These are phyloP conservation scores for Exserohilum rostratum DNA, from an alignment of 2,329 filamentous ascomycete genomes.

Conservation along the genomic window DNA sequence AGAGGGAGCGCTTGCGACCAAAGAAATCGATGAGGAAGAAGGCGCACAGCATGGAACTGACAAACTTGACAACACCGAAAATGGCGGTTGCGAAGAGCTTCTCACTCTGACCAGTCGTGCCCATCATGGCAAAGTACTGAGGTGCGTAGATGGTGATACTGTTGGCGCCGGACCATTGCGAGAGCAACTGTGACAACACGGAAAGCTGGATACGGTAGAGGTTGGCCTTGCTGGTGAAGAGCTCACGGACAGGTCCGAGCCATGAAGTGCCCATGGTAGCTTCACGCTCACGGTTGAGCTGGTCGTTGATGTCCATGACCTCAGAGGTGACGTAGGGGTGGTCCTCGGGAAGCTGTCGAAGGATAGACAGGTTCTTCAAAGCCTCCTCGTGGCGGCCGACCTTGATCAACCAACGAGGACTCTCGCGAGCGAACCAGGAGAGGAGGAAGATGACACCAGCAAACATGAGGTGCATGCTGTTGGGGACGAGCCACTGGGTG, in stretches of 20 bases:
- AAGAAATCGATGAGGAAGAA: slow-evolving; percentile 81
- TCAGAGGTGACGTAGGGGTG: slow-evolving; percentile 68
- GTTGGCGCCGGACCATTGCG: slow-evolving; percentile 75
- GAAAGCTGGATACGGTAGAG: slow-evolving; percentile 74
- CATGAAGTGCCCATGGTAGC: slow-evolving; percentile 70
- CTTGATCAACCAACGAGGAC: slow-evolving; percentile 74
- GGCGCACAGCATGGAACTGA: slow-evolving; percentile 70
- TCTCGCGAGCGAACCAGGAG: slow-evolving; percentile 72
- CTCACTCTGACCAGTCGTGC: slow-evolving; percentile 70
- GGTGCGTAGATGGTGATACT: slow-evolving; percentile 74
- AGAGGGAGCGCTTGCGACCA: slow-evolving; percentile 68
- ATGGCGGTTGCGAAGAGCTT: slow-evolving; percentile 75
- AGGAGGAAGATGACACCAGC: slow-evolving; percentile 73
- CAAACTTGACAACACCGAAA: slow-evolving; percentile 76
- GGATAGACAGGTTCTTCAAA: slow-evolving; percentile 58
- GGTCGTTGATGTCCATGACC: slow-evolving; percentile 67
- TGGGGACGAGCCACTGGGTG: slow-evolving; percentile 67
- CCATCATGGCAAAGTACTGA: slow-evolving; percentile 74
- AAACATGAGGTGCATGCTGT: slow-evolving; percentile 78
- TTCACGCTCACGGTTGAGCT: slow-evolving; percentile 74
- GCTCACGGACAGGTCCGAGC: slow-evolving; percentile 70
- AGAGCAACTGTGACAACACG: slow-evolving; percentile 71
- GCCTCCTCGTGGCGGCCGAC: slow-evolving; percentile 65
- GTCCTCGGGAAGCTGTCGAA: slow-evolving; percentile 65
- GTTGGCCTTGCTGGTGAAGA: slow-evolving; percentile 71